A percentile compares a stretch with the other conserved stretches of the same genome.
phyloP scores from a whole-genome alignment of 768 basidiomycete genomes.

The Pholiota microspora region DNA sequence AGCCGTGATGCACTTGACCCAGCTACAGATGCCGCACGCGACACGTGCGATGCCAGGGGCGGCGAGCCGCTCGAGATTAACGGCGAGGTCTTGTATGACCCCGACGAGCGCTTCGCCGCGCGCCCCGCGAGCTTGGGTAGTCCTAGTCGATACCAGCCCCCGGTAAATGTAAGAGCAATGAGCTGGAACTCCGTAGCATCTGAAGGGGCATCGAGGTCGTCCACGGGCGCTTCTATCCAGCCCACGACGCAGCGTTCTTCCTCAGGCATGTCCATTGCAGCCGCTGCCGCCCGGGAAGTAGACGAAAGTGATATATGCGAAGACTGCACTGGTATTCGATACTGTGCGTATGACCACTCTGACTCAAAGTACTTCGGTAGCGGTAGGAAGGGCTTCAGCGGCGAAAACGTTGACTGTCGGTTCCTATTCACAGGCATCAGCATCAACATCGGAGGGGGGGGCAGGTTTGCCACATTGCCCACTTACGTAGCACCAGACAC shows the following conservation, averaged over 20 bases:
- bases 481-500: constrained; percentile 67
- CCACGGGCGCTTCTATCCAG: constrained; percentile 65
- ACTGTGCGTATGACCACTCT: constrained; percentile 96
- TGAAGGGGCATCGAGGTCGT: constrained; percentile 28
- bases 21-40: constrained; percentile 48
- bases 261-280: constrained; percentile 61
- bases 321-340: constrained; percentile 82
- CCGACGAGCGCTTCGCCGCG: constrained; percentile 15
- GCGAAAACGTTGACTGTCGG: constrained; percentile 80
- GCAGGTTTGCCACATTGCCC: constrained; percentile 2
- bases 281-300: constrained; percentile 46
- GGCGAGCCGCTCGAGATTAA: constrained; percentile 34
- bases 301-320: constrained; percentile 79
- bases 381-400: constrained; percentile 75
- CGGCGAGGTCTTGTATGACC: constrained; percentile 5
- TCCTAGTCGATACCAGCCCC: constrained; percentile 89
- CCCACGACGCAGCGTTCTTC: constrained; percentile 86
- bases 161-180: constrained; percentile 81
- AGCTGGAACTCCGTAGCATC: constrained; percentile 62
- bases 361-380: constrained; percentile 91
- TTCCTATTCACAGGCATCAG: constrained; percentile 48
- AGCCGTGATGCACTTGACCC: constrained; percentile 47
- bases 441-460: constrained; percentile 2
- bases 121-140: constrained; percentile 41
- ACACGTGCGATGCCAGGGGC: constrained; percentile 32